Conservation (phyloP, 805 yeast species). For the Limtongia smithiae region DNA sequence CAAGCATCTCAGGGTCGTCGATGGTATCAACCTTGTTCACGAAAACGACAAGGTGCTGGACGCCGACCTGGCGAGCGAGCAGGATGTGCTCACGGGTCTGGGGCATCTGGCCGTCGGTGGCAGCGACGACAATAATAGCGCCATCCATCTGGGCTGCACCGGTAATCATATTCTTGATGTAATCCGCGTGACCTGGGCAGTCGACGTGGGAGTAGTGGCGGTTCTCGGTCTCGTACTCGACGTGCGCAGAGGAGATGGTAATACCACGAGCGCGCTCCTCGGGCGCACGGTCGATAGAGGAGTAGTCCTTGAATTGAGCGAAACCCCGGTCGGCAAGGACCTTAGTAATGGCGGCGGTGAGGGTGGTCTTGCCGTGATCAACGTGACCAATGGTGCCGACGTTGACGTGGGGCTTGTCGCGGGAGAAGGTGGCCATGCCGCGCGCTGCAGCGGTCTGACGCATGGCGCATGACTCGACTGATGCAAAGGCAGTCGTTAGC, state of each 20-base stretch:
- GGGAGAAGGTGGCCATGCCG: constrained; percentile 63
- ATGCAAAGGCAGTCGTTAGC: constrained; percentile 1
- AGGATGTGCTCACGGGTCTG: constrained; percentile 98
- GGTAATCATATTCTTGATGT: constrained; percentile 97
- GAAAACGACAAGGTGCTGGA: constrained; percentile 92
- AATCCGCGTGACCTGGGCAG: constrained; percentile 99
- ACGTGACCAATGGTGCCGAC: constrained; percentile 98
- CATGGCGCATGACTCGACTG: constrained; percentile 16
- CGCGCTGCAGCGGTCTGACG: constrained; percentile 16
- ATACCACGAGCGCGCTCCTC: constrained; percentile 99
- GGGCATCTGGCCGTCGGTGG: constrained; percentile 99
- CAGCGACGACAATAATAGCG: constrained; percentile 98
- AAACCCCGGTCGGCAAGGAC: constrained; percentile 84
- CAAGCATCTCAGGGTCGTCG: constrained; percentile 98
- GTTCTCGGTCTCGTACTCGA: constrained; percentile 90
- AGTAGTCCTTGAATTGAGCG: constrained; percentile 89
- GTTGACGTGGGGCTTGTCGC: constrained; percentile 95
- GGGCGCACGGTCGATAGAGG: constrained; percentile 93
- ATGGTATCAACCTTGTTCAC: constrained; percentile 97
- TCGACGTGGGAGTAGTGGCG: constrained; percentile 98
- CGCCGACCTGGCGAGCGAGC: constrained; percentile 99
- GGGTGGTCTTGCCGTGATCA: constrained; percentile 97
- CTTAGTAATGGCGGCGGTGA: constrained; percentile 98
- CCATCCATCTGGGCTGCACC: constrained; percentile 99
- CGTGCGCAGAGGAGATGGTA: constrained; percentile 96